Percentiles rank a stretch among this genome's conserved stretches.
These are phyloP conservation scores for Penicillium sp. DNA, from an alignment of 2,329 filamentous ascomycete genomes.

Conservation along the genomic window DNA sequence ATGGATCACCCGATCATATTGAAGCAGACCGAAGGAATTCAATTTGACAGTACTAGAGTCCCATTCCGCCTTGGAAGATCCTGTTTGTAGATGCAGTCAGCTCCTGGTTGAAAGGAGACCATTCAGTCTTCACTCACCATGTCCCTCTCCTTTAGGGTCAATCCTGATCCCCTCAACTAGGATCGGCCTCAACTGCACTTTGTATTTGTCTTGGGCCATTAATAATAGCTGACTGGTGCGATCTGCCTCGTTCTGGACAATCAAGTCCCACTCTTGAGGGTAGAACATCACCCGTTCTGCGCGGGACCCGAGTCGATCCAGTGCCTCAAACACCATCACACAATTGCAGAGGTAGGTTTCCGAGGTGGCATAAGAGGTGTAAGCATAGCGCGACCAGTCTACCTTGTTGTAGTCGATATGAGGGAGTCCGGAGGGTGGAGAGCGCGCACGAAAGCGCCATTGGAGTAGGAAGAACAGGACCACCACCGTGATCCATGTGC, in stretches of 20 bases:
- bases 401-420: constrained; percentile 35
- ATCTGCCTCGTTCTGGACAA: constrained; percentile 29
- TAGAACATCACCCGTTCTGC: constrained; percentile 45
- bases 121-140: constrained; percentile 20
- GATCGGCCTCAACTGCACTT: constrained; percentile 52
- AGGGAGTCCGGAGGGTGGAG: constrained; percentile 19
- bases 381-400: constrained; percentile 46
- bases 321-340: constrained; percentile 44
- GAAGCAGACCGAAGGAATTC: constrained; percentile 66
- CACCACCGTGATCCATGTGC: constrained; percentile 31
- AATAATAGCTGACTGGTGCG: constrained; percentile 49
- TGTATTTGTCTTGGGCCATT: constrained; percentile 51
- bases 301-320: constrained; percentile 41
- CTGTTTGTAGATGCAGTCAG: not conserved
- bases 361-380: constrained; percentile 45
- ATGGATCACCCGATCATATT: constrained; percentile 60
- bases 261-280: constrained; percentile 41
- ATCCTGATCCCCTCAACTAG: constrained; percentile 37
- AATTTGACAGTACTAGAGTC: constrained; percentile 68
- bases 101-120: not conserved
- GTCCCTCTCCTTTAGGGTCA: constrained; percentile 9
- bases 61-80: constrained; percentile 53
- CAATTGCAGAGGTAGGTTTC: constrained; percentile 45
- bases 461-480: constrained; percentile 28
- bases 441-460: constrained; percentile 23